Evolutionary conservation across 2,329 filamentous ascomycete genomes (phyloP).

Genomic region (Beauveria rudraprayagi): DNA sequence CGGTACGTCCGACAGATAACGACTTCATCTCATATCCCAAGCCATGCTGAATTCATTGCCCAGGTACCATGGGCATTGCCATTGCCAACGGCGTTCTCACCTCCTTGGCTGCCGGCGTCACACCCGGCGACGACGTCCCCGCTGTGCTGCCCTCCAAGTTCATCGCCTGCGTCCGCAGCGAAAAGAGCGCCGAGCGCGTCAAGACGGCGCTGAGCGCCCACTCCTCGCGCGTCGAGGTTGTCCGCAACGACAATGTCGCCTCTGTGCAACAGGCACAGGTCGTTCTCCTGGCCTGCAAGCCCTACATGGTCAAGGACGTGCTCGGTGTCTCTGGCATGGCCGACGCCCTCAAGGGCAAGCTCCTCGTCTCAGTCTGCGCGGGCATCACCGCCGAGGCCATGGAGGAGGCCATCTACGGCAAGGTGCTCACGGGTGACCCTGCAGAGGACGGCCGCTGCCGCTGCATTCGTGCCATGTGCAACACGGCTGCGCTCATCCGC

Average conservation of each 20-base stretch:
- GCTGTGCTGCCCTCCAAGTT: slow-evolving; percentile 61
- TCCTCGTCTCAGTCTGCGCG: slow-evolving; percentile 74
- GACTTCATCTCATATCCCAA: background rate
- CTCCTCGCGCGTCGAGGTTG: slow-evolving; percentile 53
- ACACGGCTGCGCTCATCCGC: slow-evolving; percentile 69
- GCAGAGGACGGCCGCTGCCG: slow-evolving; percentile 45
- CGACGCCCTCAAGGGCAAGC: slow-evolving; percentile 67
- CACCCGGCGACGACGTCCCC: slow-evolving; percentile 41
- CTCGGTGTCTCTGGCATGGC: slow-evolving; percentile 60
- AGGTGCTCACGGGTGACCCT: slow-evolving; percentile 37
- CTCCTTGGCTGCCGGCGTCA: slow-evolving; percentile 50
- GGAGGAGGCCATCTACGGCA: slow-evolving; percentile 52
- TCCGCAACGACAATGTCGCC: slow-evolving; percentile 63
- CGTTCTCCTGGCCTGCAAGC: slow-evolving; percentile 73
- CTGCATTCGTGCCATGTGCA: slow-evolving; percentile 75
- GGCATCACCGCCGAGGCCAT: slow-evolving; percentile 67
- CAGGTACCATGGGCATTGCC: slow-evolving; percentile 78
- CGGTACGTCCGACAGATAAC: slow-evolving; percentile 43
- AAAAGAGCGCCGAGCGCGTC: slow-evolving; percentile 62
- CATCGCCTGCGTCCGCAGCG: slow-evolving; percentile 69
- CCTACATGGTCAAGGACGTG: slow-evolving; percentile 62
- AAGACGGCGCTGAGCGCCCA: slow-evolving; percentile 57
- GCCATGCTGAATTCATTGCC: slow-evolving; percentile 12
- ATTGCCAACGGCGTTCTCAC: slow-evolving; percentile 74
- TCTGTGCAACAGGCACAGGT: slow-evolving; percentile 63